A percentile compares a stretch with the other conserved stretches of the same genome.
phyloP scores from a whole-genome alignment of 805 yeast species.

The Metschnikowia chrysomelidarum region DNA sequence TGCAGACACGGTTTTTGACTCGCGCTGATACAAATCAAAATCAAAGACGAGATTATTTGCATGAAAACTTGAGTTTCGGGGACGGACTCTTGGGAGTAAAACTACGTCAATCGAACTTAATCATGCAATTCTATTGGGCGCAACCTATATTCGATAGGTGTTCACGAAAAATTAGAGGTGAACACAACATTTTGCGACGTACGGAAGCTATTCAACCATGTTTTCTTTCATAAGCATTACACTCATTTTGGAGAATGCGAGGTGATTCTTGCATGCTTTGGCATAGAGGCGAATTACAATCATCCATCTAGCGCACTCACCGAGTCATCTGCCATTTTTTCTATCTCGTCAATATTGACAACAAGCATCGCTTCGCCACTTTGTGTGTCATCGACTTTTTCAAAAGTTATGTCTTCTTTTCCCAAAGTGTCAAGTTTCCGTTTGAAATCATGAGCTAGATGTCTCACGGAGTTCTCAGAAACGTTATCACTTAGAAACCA shows the following conservation, averaged over 20 bases:
- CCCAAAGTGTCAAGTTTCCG: conserved; percentile 37
- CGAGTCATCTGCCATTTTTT: conserved; percentile 19
- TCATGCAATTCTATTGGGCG: too few relatives aligned
- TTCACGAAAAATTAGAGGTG: too few relatives aligned
- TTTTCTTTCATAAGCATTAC: too few relatives aligned
- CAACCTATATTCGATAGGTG: too few relatives aligned
- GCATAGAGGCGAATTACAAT: neutral
- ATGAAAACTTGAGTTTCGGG: too few relatives aligned
- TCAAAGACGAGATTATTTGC: conserved; percentile 16
- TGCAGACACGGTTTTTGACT: conserved; percentile 30
- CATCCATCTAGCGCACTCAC: too few relatives aligned
- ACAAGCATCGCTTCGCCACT: conserved; percentile 21
- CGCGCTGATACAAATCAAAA: conserved; percentile 1
- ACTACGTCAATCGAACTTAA: too few relatives aligned
- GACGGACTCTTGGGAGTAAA: too few relatives aligned
- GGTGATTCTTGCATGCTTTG: too few relatives aligned
- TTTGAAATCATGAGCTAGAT: conserved; percentile 63
- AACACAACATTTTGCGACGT: too few relatives aligned
- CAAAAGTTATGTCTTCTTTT: conserved; percentile 54
- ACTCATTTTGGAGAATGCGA: too few relatives aligned
- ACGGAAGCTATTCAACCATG: too few relatives aligned
- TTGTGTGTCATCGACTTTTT: conserved; percentile 38
- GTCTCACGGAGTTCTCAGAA: conserved; percentile 55
- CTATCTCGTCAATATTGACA: conserved; percentile 17
- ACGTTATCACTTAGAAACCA: conserved; percentile 69